Evolutionary conservation across 2,329 filamentous ascomycete genomes (phyloP).

Genomic region (Penicillium fuscoglaucum): DNA sequence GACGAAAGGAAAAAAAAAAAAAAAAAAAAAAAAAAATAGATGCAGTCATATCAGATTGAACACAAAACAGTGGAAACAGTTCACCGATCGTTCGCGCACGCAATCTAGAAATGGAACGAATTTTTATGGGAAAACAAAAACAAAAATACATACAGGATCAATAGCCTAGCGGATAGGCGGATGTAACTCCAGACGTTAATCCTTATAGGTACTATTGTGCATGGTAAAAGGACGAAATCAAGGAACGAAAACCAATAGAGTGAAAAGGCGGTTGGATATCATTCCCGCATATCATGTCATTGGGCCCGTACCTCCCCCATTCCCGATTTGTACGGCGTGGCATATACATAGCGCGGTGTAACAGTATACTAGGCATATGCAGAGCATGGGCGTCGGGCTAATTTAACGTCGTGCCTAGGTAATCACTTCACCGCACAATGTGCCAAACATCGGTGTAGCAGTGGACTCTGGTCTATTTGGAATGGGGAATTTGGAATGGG

Average conservation of each 20-base stretch:
- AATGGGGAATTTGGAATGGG: neutral
- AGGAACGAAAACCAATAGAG: neutral
- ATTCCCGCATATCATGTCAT: neutral
- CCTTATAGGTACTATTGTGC: neutral
- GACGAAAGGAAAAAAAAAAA: neutral
- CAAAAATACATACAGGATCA: neutral
- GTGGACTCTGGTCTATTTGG: slow-evolving; percentile 1
- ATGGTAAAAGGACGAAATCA: neutral
- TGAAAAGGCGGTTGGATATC: neutral
- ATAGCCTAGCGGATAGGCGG: neutral
- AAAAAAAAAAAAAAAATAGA: neutral
- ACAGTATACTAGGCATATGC: neutral
- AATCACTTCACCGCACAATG: slow-evolving; percentile 4
- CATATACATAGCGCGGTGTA: slow-evolving; percentile 11
- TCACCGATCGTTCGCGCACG: neutral
- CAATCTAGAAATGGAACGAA: neutral
- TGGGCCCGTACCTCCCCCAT: neutral
- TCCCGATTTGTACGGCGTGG: slow-evolving; percentile 9
- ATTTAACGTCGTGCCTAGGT: slow-evolving; percentile 1
- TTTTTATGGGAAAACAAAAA: neutral
- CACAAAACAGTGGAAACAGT: neutral
- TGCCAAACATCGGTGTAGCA: slow-evolving; percentile 4
- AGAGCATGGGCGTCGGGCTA: slow-evolving; percentile 6
- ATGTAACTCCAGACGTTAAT: neutral
- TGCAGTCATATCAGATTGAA: neutral